Conservation (phyloP, 352 stramenopile genomes). For the Blastocystis sp. region DNA sequence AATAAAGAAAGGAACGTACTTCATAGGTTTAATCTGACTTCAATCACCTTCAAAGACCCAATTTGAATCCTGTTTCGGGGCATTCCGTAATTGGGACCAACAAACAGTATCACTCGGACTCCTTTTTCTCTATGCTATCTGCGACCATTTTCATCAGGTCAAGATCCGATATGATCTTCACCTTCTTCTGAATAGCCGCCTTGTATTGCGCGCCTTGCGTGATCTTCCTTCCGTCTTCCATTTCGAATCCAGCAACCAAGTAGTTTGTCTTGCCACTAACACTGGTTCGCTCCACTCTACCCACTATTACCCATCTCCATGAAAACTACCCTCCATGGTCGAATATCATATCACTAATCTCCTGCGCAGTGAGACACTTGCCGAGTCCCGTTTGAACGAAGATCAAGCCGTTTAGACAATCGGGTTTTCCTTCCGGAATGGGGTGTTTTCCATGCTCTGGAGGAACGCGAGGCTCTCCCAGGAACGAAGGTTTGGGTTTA, state of each 20-base stretch:
- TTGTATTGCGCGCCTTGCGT: slow-evolving; percentile 51
- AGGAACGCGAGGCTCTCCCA: neutral
- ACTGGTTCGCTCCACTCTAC: slow-evolving; percentile 27
- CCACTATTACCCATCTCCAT: neutral
- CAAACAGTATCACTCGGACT: no score
- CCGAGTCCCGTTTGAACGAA: slow-evolving; percentile 45
- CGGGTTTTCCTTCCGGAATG: slow-evolving; percentile 41
- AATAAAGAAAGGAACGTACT: neutral
- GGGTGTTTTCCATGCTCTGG: slow-evolving; percentile 35
- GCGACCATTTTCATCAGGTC: slow-evolving; percentile 49
- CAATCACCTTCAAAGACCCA: no score
- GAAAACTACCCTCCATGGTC: slow-evolving; percentile 48
- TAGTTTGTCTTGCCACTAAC: slow-evolving; percentile 55
- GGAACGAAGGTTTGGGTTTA: slow-evolving; percentile 20
- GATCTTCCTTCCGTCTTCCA: slow-evolving; percentile 48
- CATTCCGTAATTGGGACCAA: no score
- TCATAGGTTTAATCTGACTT: no score
- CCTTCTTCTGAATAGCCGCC: slow-evolving; percentile 14
- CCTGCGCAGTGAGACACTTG: slow-evolving; percentile 19
- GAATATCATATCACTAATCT: slow-evolving; percentile 55
- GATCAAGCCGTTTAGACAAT: slow-evolving; percentile 12
- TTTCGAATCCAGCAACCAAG: slow-evolving; percentile 50
- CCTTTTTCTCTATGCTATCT: slow-evolving; percentile 26
- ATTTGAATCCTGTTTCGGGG: no score
- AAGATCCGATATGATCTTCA: slow-evolving; percentile 54